Evolutionary conservation across 108 stramenopile species (phyloP), one percentile per base, ranked within the genome.

Genomic region (Cyclotella baltica): DNA sequence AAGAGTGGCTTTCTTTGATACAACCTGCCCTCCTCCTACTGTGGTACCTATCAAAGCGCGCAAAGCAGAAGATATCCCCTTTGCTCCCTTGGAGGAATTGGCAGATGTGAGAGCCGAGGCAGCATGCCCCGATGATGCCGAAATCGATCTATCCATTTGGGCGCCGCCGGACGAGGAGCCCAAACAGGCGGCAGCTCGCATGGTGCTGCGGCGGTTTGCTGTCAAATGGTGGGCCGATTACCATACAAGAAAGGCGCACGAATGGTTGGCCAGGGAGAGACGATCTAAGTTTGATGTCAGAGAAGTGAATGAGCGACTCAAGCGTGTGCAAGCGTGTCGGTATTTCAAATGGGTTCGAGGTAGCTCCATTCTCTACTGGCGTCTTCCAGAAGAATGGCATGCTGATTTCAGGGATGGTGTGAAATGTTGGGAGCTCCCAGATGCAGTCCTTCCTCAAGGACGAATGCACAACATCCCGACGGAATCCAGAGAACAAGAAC

Each of bases 301-400:
- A 20, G 68, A 10, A 19, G 22, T 69, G 2, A n/a, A 55, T 19
- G 53, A 69, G 3, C 34, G 52, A 13, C 1, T 70, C n/a, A 29
- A 20, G 4, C 53, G 53, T 4, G 27, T 57, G 13, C 1, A 70
- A 3, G 53, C 53, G 0, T 55, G 53, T 22, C 1, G 22, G 0
- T 70, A 70, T 38, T 70, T 51, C 4, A 35, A 70, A 22, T 70
- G 69, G 69, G 30, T 51, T 4, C 34, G 53, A 15, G 69, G 69
- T 25, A 51, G 48, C 57, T 55, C 22, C 1, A 50, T 70, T 16
- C 38, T 57, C 27, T 70, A 53, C 53, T 70, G 55, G 55, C 1
- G 1, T 0, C 23, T 70, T 57, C 55, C 69, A 0, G 6, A 34
- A 9, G 69, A 70, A 25, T 70, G 34, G 35, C 35, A 38, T 4